Evolutionary conservation across 495 filamentous ascomycete species (phyloP).

Genomic region (Neurospora tetrasperma): DNA sequence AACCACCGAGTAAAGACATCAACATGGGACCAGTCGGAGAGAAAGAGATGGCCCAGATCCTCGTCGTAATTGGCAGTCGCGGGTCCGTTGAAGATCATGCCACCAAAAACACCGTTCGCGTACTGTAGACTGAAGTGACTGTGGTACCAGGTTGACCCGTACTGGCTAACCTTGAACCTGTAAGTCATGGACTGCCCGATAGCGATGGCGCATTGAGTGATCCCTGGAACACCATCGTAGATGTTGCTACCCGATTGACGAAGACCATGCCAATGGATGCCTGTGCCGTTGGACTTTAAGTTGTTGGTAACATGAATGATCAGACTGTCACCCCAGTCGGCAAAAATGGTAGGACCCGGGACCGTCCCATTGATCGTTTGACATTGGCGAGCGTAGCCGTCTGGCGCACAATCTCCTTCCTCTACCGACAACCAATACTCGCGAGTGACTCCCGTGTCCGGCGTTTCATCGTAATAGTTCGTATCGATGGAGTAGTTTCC

Average conservation of each 20-base stretch:
- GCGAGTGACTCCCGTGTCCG: conserved; percentile 1
- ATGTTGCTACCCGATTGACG: conserved; percentile 16
- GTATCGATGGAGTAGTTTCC: conserved; percentile 13
- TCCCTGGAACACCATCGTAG: conserved; percentile 23
- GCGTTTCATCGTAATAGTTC: conserved; percentile 15
- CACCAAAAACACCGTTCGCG: conserved; percentile 30
- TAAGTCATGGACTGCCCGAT: conserved; percentile 22
- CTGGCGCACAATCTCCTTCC: conserved; percentile 27
- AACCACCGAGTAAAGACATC: conserved; percentile 22
- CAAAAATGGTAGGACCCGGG: conserved; percentile 46
- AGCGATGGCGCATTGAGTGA: conserved; percentile 25
- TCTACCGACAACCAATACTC: conserved; percentile 21
- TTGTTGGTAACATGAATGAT: conserved; percentile 21
- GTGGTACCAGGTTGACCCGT: conserved; percentile 36
- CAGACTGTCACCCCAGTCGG: conserved; percentile 39
- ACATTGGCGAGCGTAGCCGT: conserved; percentile 42
- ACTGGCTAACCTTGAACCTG: conserved; percentile 16
- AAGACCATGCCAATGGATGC: conserved; percentile 28
- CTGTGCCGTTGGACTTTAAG: conserved; percentile 18
- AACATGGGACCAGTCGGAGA: conserved; percentile 18
- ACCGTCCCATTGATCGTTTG: conserved; percentile 45
- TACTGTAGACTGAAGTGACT: conserved; percentile 41
- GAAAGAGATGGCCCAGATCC: conserved; percentile 6
- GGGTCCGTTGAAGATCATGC: conserved; percentile 43
- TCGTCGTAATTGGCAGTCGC: conserved; percentile 34